A percentile compares a stretch with the other conserved stretches of the same genome.
Evolutionary conservation across 2,329 filamentous ascomycete genomes (phyloP).

Genomic region (Exophiala lecanii-corni): DNA sequence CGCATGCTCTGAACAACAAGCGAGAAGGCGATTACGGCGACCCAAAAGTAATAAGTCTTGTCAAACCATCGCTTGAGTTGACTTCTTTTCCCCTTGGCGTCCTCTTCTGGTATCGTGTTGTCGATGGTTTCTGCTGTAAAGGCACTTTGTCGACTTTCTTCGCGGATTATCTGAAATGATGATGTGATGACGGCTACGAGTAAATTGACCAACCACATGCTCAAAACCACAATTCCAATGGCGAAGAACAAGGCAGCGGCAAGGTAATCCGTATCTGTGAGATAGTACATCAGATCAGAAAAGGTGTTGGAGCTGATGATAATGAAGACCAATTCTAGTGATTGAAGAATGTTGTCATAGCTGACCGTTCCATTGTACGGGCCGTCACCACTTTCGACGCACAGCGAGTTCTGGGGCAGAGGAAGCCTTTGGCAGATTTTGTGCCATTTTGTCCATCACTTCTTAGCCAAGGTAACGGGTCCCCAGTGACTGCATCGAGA

Average conservation of each 20-base stretch:
- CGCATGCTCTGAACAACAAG: conserved; percentile 74
- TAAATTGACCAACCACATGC: conserved; percentile 93
- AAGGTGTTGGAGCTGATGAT: conserved; percentile 99
- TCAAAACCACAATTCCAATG: conserved; percentile 77
- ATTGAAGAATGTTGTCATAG: conserved; percentile 92
- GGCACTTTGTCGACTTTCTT: conserved; percentile 90
- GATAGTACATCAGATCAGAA: conserved; percentile 89
- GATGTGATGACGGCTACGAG: conserved; percentile 95
- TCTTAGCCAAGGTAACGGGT: conserved; percentile 63
- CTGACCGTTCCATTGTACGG: conserved; percentile 82
- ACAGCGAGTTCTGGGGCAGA: conserved; percentile 83
- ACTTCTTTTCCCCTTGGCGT: conserved; percentile 29
- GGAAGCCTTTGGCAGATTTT: conserved; percentile 68
- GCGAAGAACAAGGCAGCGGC: conserved; percentile 74
- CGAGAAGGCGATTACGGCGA: conserved; percentile 71
- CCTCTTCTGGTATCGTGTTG: conserved; percentile 26
- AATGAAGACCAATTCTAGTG: conserved; percentile 90
- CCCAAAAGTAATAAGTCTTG: conserved; percentile 72
- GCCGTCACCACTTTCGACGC: conserved; percentile 66
- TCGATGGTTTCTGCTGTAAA: conserved; percentile 72
- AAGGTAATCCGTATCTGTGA: conserved; percentile 86
- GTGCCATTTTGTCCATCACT: conserved; percentile 50
- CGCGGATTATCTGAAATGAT: conserved; percentile 95
- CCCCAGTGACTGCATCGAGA: conserved; percentile 56
- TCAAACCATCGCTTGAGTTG: conserved; percentile 66